Evolutionary conservation across 1,284 basidiomycete species (phyloP).

Genomic region (Naganishia sp.): DNA sequence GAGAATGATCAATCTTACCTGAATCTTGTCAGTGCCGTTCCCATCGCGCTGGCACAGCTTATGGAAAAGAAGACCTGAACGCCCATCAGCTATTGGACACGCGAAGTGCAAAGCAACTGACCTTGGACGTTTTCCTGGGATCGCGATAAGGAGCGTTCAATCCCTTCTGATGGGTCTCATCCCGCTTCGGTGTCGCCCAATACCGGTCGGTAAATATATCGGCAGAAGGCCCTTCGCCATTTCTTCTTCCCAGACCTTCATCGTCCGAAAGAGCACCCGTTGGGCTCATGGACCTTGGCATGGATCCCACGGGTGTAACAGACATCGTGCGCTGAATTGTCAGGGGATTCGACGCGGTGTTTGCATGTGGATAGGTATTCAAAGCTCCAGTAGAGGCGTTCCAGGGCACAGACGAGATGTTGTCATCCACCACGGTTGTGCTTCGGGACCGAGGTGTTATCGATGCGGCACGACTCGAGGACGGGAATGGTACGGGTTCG

Average conservation of each 20-base stretch:
- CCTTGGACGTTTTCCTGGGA: conserved; percentile 50
- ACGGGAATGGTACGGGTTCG: conserved; percentile 58
- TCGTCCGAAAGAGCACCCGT: conserved; percentile 21
- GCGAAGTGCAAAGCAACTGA: conserved; percentile 27
- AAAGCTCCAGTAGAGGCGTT: neutral
- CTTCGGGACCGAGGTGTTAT: conserved; percentile 28
- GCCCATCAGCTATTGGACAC: neutral
- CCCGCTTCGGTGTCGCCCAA: conserved; percentile 9
- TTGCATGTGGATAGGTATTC: neutral
- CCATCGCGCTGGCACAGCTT: conserved; percentile 75
- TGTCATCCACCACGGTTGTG: conserved; percentile 35
- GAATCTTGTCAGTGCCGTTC: conserved; percentile 79
- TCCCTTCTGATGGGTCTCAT: conserved; percentile 11
- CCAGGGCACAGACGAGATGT: conserved; percentile 32
- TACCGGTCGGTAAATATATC: conserved; percentile 18
- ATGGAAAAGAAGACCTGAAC: conserved; percentile 71
- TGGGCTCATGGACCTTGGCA: conserved; percentile 22
- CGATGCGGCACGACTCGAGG: conserved; percentile 5
- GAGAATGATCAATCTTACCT: conserved; percentile 43
- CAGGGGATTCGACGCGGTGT: conserved; percentile 15
- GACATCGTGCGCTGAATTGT: conserved; percentile 30
- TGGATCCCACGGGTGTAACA: conserved; percentile 24
- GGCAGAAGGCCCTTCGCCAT: conserved; percentile 4
- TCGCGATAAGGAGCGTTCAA: conserved; percentile 50
- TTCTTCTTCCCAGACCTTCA: conserved; percentile 14